Evolutionary conservation across 1,139 yeast genomes (phyloP).

Genomic region (Diutina sp.): DNA sequence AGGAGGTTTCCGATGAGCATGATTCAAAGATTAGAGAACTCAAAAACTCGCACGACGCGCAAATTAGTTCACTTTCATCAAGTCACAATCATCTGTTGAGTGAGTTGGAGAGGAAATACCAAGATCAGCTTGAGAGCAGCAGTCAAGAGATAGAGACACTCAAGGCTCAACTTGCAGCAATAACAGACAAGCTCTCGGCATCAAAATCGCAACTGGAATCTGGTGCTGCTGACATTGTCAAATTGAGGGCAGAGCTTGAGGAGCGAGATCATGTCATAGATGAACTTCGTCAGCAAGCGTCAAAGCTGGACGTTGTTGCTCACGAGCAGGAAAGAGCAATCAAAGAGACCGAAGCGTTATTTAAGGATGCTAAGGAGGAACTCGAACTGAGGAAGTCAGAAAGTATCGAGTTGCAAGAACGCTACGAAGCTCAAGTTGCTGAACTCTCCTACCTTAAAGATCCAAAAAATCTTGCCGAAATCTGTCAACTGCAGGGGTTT

Average conservation of each 20-base stretch:
- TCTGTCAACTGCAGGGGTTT: constrained; percentile 3
- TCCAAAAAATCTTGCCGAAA: not conserved
- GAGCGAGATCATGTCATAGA: not conserved
- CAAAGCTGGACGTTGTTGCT: not conserved
- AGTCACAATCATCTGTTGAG: not conserved
- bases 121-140: not conserved
- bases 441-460: not conserved
- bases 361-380: not conserved
- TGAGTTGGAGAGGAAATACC: not conserved
- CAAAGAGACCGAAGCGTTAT: not conserved
- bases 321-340: not conserved
- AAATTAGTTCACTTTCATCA: not conserved
- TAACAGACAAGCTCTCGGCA: not conserved
- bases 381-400: not conserved
- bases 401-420: not conserved
- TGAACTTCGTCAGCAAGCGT: not conserved
- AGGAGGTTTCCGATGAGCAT: not conserved
- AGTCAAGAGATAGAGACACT: not conserved
- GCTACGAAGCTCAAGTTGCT: not conserved
- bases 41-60: not conserved
- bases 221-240: not conserved
- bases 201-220: not conserved
- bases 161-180: not conserved
- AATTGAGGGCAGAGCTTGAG: not conserved
- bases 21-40: not conserved